Evolutionary conservation across 164 flowering plant species (phyloP), one percentile per base, ranked within the genome.

Genomic region (Kingdonia uniflora): DNA sequence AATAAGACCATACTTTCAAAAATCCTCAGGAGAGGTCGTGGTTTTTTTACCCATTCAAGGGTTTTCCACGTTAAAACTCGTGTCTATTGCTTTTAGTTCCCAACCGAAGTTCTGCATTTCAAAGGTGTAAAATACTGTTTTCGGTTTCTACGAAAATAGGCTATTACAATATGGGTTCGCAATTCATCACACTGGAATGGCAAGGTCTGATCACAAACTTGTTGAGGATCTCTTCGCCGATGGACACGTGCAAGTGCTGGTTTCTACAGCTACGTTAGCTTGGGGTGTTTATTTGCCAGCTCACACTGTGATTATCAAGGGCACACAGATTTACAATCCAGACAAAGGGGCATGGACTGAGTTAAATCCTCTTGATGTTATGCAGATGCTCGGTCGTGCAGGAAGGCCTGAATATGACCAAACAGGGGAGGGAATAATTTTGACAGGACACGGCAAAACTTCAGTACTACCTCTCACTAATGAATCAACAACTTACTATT

Each of bases 311-410:
- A 47, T 22, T 25, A 47, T 47, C 26, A 47, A 47, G n/a, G 51
- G 51, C 19, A 47, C 51, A 11, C 26, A 47, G 4, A 47, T 13
- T 20, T 47, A 47, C 51, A 47, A 21, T 47, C 51, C 26, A 47
- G 29, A 21, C n/a, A 47, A 47, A 20, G 51, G 29, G 23, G 14
- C 51, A 47, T 47, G 51, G 51, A 47, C 51, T 20, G 51, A 47
- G 21, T 71, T 94, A 13, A 89, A 92, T 72, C 96, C 99, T 58
- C 64, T 94, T 54, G 97, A 89, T 80, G 96, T 94, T 29, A 89
- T 87, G 92, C 97, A 94, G 80, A 94, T 94, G 99, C 72, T 94
- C 65, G 97, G 99, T 59, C 95, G 99, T 69, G 99, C 99, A 19
- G 97, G 99, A 55, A 80, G 96, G 73, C 99, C 99, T 50, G 97